Conservation (phyloP, 2,329 filamentous ascomycete genomes). For the Cercospora sojina region DNA sequence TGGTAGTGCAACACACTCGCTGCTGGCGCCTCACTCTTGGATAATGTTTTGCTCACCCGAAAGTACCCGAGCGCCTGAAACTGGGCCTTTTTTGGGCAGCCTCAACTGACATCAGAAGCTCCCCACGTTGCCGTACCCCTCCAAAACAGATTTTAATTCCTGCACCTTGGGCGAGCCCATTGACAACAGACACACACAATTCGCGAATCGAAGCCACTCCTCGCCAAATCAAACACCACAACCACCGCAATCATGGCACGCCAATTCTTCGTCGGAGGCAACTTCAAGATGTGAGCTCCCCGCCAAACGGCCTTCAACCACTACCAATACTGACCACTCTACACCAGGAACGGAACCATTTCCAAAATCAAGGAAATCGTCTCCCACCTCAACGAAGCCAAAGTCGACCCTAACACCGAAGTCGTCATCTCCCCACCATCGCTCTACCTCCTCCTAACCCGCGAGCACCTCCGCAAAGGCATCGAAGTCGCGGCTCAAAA, state of each 20-base stretch:
- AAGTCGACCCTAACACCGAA: conserved; percentile 78
- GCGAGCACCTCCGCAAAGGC: conserved; percentile 70
- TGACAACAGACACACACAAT: not conserved
- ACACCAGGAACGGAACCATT: conserved; percentile 77
- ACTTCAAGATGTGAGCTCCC: conserved; percentile 91
- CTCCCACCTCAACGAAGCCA: conserved; percentile 80
- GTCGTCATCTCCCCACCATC: conserved; percentile 89
- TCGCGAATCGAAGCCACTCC: not conserved
- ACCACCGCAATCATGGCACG: conserved; percentile 41
- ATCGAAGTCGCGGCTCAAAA: conserved; percentile 93
- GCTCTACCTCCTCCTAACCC: conserved; percentile 85
- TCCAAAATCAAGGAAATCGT: conserved; percentile 72
- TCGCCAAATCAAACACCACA: not conserved
- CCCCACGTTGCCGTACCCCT: conserved; percentile 5
- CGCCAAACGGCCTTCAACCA: conserved; percentile 10
- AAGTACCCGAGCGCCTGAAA: conserved; percentile 1
- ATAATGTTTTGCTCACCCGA: not conserved
- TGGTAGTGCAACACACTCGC: not conserved
- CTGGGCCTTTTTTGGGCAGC: not conserved
- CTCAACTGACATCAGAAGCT: conserved; percentile 5
- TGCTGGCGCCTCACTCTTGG: not conserved
- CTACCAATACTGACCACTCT: conserved; percentile 11
- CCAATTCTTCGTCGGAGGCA: conserved; percentile 52
- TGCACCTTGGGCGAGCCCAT: not conserved
- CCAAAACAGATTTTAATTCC: conserved; percentile 7